Conservation (phyloP, 805 yeast genomes). For the Ogataea corticis region DNA sequence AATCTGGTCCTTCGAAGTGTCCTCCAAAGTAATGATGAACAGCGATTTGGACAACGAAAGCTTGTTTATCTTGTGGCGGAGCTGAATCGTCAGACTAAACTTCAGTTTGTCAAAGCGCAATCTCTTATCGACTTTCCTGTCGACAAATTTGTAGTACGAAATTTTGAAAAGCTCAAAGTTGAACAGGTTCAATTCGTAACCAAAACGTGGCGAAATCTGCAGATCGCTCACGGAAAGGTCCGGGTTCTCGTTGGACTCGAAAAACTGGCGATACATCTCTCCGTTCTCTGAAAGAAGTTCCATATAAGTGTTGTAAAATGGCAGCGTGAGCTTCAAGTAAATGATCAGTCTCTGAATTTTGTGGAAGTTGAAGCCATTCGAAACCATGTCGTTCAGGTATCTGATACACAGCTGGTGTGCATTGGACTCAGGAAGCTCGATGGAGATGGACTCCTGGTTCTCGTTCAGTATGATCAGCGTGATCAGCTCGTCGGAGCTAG, state of each 20-base stretch:
- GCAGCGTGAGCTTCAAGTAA: conserved; percentile 32
- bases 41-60: conserved; percentile 24
- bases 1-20: conserved; percentile 7
- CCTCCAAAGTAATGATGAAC: conserved; percentile 27
- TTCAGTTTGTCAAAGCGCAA: conserved; percentile 21
- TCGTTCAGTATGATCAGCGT: conserved; percentile 26
- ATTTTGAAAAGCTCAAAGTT: conserved; percentile 28
- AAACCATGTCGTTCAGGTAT: conserved; percentile 26
- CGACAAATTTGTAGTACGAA: conserved; percentile 25
- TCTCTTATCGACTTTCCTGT: conserved; percentile 24
- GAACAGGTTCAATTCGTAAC: conserved; percentile 23
- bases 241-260: conserved; percentile 17
- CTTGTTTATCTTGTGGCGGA: conserved; percentile 22
- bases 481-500: conserved; percentile 25
- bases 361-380: conserved; percentile 18
- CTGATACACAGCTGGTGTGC: conserved; percentile 31
- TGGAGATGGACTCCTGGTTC: conserved; percentile 22
- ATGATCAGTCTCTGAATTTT: conserved; percentile 29
- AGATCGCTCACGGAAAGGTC: conserved; percentile 12
- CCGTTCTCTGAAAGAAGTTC: conserved; percentile 16
- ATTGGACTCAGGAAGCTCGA: conserved; percentile 30
- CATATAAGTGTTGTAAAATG: conserved; percentile 26
- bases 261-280: conserved; percentile 11
- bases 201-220: conserved; percentile 19
- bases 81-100: conserved; percentile 22